Percentiles rank a stretch among this genome's conserved stretches.
Conservation (phyloP, 768 basidiomycete genomes). For the Psilocybe sp. region DNA sequence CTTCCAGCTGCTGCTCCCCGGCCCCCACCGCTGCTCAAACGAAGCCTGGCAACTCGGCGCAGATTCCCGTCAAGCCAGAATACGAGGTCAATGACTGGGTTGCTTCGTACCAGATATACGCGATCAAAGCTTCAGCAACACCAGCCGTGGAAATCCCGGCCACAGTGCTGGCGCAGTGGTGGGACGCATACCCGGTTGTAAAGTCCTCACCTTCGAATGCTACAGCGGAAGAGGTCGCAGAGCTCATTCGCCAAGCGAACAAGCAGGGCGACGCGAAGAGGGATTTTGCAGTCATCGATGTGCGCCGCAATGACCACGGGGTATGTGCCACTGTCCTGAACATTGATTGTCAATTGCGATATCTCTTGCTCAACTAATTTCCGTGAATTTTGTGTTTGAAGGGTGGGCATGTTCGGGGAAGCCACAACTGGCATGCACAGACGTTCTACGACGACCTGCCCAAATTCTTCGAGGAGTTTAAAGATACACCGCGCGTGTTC, state of each 20-base stretch:
- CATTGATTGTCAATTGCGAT: background rate
- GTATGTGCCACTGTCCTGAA: slow-evolving; percentile 33
- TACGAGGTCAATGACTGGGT: slow-evolving; percentile 44
- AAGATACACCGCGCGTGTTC: slow-evolving; percentile 38
- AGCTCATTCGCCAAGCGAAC: slow-evolving; percentile 22
- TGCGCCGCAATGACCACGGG: slow-evolving; percentile 42
- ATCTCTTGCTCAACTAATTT: background rate
- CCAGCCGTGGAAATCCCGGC: slow-evolving; percentile 8
- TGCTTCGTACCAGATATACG: slow-evolving; percentile 50
- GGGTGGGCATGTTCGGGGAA: slow-evolving; percentile 55
- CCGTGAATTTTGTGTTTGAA: too few species aligned
- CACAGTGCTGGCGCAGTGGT: slow-evolving; percentile 41
- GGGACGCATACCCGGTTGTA: slow-evolving; percentile 50
- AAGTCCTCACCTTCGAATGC: slow-evolving; percentile 29
- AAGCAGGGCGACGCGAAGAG: slow-evolving; percentile 2
- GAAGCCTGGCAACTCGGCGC: too few species aligned
- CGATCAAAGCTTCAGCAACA: slow-evolving; percentile 27
- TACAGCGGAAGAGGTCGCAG: slow-evolving; percentile 35
- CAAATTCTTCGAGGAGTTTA: slow-evolving; percentile 38
- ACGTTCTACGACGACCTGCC: slow-evolving; percentile 46
- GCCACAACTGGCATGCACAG: slow-evolving; percentile 46
- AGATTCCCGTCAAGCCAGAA: slow-evolving; percentile 8
- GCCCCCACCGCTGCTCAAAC: background rate
- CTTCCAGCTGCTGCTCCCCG: slow-evolving; percentile 15
- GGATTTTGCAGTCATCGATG: slow-evolving; percentile 46